Evolutionary conservation across 352 stramenopile genomes (phyloP), one percentile per base, ranked within the genome.

Genomic region (Phytophthora tentaculata): DNA sequence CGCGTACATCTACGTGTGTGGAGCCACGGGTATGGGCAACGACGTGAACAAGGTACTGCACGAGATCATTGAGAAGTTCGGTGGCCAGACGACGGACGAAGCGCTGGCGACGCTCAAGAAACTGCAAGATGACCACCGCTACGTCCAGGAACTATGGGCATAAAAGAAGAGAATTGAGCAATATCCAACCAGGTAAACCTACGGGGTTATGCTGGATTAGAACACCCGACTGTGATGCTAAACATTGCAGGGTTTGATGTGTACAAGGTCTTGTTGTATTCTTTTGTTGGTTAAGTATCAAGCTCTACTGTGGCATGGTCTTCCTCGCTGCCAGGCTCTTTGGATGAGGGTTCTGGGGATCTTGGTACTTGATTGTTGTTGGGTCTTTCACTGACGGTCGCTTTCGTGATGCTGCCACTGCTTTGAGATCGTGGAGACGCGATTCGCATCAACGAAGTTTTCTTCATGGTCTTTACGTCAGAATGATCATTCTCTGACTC

Each of bases 1-100:
- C 32, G 93, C 84, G n/a, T 72, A 97, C 73, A 91, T 99, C n/a
- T 99, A 98, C 78, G 96, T 99, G 26, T 99, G 97, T 69, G 98
- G 98, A 32, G 98, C 87, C 14, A 99, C 98, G 19, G 80, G 79
- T 58, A 99, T 99, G 98, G 98, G 98, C 56, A 90, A 96, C 41
- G 97, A 99, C 71, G 97, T 99, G 5, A 83, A 97, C 74, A 90
- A 92, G 69, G 96, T 98, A 61, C 79, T 98, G 51, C 80, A 84
- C 50, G 66, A 94, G 44, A 83, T 98, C 47, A 88, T 97, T 6
- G 70, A 88, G 54, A 83, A 80, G 48, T 86, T 86, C 37, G 80
- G 90, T 45, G 67, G 81, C 3, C 67, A 90, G 64, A 79, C 77
- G 35, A 22, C 47, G 20, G 77, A 78, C 0, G 75, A 92, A 35